Conservation (phyloP, 305 asterid genomes). For the Rubia tinctorum region DNA sequence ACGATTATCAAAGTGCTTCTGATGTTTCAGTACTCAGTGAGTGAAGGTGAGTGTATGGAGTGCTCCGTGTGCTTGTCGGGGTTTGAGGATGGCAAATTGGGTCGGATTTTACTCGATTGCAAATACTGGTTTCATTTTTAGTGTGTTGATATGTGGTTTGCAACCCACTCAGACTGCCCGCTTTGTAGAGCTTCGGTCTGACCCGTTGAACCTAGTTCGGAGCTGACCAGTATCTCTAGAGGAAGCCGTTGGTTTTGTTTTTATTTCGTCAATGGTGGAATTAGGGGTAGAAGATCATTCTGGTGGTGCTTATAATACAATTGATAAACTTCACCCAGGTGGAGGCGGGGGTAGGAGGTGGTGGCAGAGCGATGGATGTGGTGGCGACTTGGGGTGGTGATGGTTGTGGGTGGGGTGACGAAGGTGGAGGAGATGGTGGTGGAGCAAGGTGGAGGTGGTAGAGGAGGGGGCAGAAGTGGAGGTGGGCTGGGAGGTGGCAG, state of each 20-base stretch:
- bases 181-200: conserved; percentile 42
- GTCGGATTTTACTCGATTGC: conserved; percentile 50
- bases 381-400: too few species aligned
- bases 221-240: neutral
- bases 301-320: too few species aligned
- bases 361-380: too few species aligned
- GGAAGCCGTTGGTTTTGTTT: neutral
- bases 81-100: conserved; percentile 34
- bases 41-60: neutral
- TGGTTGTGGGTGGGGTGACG: too few species aligned
- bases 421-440: too few species aligned
- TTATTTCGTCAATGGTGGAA: too few species aligned
- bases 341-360: too few species aligned
- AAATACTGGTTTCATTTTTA: conserved; percentile 39
- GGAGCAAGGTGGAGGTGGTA: too few species aligned
- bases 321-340: too few species aligned
- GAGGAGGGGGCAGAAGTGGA: too few species aligned
- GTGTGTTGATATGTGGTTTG: conserved; percentile 54
- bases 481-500: too few species aligned
- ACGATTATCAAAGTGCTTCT: neutral
- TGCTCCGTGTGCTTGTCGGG: conserved; percentile 48
- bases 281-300: too few species aligned
- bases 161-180: conserved; percentile 45
- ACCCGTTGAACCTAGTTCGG: neutral
- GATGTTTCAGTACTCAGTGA: neutral